Evolutionary conservation across 1,139 yeast species (phyloP), one percentile per base, ranked within the genome.

Genomic region (Taphrina confusa): DNA sequence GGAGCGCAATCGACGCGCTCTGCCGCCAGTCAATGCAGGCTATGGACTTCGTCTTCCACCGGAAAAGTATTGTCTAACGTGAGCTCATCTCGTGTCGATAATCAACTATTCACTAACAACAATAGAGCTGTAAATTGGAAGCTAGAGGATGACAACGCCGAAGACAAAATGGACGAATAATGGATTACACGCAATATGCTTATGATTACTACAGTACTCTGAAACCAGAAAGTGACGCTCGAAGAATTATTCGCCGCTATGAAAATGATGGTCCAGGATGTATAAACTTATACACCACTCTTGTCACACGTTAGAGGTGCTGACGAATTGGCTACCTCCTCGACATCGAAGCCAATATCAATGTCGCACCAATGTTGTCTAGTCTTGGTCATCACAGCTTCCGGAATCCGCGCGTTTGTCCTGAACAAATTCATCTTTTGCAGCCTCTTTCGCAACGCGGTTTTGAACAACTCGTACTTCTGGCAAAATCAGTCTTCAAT

Each of bases 41-140:
- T 91, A 92, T 85, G 98, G 98, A 22, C 79, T 92, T 61, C 82
- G 97, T 65, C 77, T 94, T 61, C 99, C 99, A 2, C 98, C 98
- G 8, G 98, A 92, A 75, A 92, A 91, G 80, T 91, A 90, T 75
- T 92, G 97, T 73, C 75, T 92, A 61, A 54, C 58, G 51, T 47
- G 34, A 31, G 52, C 1, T 12, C 1, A 12, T 4, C 27, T 4
- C n/a, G 33, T 12, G 1, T 23, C 25, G 6, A 6, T 6, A 23
- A 44, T 25, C 12, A 11, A n/a, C n/a, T 25, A n/a, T 28, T 11
- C 9, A 33, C 34, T 45, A 14, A 27, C n/a, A 9, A 28, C 16
- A 16, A 2, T 30, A 45, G 50, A 14, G 50, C 50, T 14, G 52
- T 47, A 2, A 47, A 47, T 33, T 47, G 52, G 52, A 47, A 47